Percentiles rank a stretch among this genome's conserved stretches.
Conservation (phyloP, 2,329 filamentous ascomycete genomes). For the Penicillium sp. region DNA sequence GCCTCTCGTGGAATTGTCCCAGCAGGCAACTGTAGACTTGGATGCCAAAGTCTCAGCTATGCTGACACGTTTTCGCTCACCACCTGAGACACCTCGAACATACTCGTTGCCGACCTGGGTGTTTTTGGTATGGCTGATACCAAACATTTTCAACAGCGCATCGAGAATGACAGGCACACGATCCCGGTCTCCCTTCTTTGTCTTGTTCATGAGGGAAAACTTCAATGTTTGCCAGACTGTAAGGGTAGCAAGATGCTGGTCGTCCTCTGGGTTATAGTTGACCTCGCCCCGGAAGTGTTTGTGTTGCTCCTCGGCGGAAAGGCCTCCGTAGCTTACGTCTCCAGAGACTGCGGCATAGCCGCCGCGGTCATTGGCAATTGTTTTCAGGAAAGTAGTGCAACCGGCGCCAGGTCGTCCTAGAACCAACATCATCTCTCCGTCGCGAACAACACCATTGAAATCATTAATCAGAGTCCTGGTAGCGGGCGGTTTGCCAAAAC, state of each 20-base stretch:
- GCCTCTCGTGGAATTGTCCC: constrained; percentile 79
- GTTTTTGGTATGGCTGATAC: constrained; percentile 69
- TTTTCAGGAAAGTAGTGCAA: constrained; percentile 73
- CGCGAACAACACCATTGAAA: constrained; percentile 63
- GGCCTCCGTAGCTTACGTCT: constrained; percentile 68
- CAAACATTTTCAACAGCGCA: constrained; percentile 72
- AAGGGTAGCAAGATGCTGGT: constrained; percentile 68
- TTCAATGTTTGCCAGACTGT: constrained; percentile 75
- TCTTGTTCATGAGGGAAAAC: constrained; percentile 73
- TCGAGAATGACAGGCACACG: constrained; percentile 58
- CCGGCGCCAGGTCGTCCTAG: constrained; percentile 69
- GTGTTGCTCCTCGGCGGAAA: constrained; percentile 63
- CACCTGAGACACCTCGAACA: constrained; percentile 70
- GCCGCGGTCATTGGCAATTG: constrained; percentile 66
- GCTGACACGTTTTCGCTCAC: constrained; percentile 74
- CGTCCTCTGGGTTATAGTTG: constrained; percentile 66
- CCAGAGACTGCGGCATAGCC: constrained; percentile 64
- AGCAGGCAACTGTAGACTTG: constrained; percentile 68
- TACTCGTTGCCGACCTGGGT: constrained; percentile 73
- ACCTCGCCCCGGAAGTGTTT: constrained; percentile 71
- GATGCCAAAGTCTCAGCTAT: constrained; percentile 75
- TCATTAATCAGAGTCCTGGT: constrained; percentile 59
- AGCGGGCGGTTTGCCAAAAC: constrained; percentile 46
- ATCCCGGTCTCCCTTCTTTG: constrained; percentile 59
- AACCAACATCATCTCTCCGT: constrained; percentile 69